Conservation (phyloP, 2,329 filamentous ascomycete species). For the Cytospora mali region DNA sequence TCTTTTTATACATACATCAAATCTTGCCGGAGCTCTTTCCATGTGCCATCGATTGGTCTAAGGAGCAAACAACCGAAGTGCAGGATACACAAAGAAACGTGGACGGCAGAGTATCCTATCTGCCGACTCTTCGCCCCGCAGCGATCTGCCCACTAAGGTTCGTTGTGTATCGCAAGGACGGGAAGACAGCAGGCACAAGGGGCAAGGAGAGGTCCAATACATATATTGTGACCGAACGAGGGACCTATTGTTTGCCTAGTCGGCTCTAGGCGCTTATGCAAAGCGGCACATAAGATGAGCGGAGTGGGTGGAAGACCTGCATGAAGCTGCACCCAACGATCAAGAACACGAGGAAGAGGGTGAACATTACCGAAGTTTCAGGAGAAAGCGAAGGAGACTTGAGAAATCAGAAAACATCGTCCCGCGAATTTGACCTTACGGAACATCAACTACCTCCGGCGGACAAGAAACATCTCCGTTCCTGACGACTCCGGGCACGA, state of each 20-base stretch:
- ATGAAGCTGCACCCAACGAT: neutral
- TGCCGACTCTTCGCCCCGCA: constrained; percentile 24
- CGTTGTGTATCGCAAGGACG: constrained; percentile 14
- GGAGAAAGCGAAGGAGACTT: neutral
- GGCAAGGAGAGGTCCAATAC: neutral
- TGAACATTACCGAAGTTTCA: neutral
- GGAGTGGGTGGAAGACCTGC: neutral
- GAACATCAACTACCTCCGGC: constrained; percentile 10
- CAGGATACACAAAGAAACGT: constrained; percentile 27
- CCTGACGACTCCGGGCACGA: neutral
- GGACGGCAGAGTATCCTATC: constrained; percentile 16
- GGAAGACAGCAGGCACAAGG: neutral
- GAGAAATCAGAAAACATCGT: neutral
- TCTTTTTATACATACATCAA: neutral
- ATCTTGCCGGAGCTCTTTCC: neutral
- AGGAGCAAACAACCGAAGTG: constrained; percentile 13
- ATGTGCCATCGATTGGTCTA: neutral
- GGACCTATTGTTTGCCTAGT: constrained; percentile 11
- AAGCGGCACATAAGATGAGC: constrained; percentile 15
- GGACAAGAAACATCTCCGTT: neutral
- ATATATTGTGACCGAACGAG: neutral
- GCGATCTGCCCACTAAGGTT: constrained; percentile 3
- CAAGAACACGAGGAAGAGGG: neutral
- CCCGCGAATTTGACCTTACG: constrained; percentile 13
- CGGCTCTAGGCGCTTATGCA: constrained; percentile 8